Base-by-base conservation (phyloP, 2,329 filamentous ascomycete species). In the Alternaria incomplexa region DNA sequence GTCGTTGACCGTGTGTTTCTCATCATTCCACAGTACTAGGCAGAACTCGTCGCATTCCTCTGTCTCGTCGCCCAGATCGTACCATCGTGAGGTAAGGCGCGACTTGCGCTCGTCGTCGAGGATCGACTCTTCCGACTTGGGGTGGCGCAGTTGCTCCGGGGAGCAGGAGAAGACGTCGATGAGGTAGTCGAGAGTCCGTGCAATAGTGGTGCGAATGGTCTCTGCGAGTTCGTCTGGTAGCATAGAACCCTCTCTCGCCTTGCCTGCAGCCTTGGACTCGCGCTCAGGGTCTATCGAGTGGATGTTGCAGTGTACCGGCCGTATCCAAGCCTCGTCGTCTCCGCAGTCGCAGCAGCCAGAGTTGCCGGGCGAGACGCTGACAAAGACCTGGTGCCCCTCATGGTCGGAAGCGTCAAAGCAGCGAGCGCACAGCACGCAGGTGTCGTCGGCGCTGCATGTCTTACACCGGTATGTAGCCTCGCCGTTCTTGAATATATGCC, bases 121-220 rank as follows among this genome's bases (percentile, higher is more conserved):
- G 59, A 99, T 96, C 1, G 89, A 91, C 58, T 93, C 90, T 66
- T 90, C 88, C 1, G 93, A 92, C 83, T 98, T 99, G 9, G 90
- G 85, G 63, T 97, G 85, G 44, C 96, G 89, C 52, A 99, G 85
- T 81, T 99, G 95, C 81, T 99, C 96, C 0, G 96, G 96, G 1
- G 95, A 96, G 81, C 96, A 99, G 3, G 96, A 98, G 67, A 98
- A 93, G 64, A 99, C 93, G 82, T 99, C 96, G 82, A 95, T 97
- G 66, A 99, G 90, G 78, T 97, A 99, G 82, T 99, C 96, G 65
- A 98, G 87, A 11, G 90, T 90, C 62, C 93, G 88, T 2, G 92
- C 89, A 66, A 99, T 90, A 0, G 96, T 98, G 86, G 92, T 93
- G 58, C 90, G 88, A 64, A 98, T 93, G 72, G 89, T 91, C 61